A percentile compares a stretch with the other conserved stretches of the same genome.
These are phyloP conservation scores for Trypanosoma brucei DNA, from an alignment of 208 protist species.

Conservation along the genomic window DNA sequence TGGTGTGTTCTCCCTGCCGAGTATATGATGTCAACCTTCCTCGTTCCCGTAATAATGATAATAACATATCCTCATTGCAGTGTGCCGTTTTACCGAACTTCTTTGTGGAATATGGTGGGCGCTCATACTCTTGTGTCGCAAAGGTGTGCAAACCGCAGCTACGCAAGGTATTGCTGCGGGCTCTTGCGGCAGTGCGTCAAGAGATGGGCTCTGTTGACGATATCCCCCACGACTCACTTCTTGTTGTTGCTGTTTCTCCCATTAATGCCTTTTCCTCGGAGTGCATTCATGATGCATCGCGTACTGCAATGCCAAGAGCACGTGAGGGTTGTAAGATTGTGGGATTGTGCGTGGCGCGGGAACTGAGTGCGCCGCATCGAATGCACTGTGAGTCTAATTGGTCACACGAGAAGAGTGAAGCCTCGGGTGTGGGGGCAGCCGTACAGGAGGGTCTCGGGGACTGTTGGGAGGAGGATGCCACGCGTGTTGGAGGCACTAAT, in stretches of 20 bases:
- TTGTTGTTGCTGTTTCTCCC: slow-evolving; percentile 17
- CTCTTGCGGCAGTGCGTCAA: slow-evolving; percentile 6
- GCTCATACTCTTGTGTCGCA: not conserved
- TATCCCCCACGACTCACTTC: slow-evolving; percentile 13
- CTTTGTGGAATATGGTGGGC: not conserved
- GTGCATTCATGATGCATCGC: too few species aligned
- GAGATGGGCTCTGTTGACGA: slow-evolving; percentile 28
- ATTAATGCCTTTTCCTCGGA: too few species aligned
- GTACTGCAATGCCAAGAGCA: too few species aligned
- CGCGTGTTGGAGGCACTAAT: slow-evolving; percentile 27
- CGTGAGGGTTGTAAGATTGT: slow-evolving; percentile 3
- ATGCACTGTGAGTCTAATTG: slow-evolving; percentile 1
- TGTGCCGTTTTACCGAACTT: slow-evolving; percentile 13
- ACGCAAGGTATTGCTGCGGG: not conserved
- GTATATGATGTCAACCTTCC: not conserved
- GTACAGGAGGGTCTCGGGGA: not conserved
- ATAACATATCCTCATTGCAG: not conserved
- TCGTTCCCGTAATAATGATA: not conserved
- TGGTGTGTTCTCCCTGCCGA: slow-evolving; percentile 12
- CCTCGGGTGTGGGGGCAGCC: not conserved
- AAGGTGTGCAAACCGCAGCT: not conserved
- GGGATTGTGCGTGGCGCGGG: slow-evolving; percentile 23
- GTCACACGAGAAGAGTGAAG: not conserved
- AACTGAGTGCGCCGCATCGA: slow-evolving; percentile 16
- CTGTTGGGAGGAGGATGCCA: slow-evolving; percentile 6